Evolutionary conservation across 495 filamentous ascomycete species (phyloP).

Genomic region (Tuber umbilicatum): DNA sequence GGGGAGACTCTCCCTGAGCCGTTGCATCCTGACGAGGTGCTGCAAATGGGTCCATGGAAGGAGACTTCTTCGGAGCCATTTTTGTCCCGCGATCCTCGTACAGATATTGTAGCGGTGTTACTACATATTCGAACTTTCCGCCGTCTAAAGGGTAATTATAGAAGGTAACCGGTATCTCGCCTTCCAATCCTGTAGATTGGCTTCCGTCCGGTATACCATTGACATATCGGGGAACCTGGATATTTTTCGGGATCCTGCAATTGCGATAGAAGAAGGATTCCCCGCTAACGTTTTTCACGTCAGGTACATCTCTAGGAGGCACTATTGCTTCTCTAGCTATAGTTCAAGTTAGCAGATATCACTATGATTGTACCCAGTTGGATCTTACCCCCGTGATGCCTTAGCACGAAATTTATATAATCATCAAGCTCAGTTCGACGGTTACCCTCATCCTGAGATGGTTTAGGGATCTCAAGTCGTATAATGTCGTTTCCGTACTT

Average conservation of each 20-base stretch:
- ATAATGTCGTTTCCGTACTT: no score
- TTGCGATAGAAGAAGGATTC: not conserved
- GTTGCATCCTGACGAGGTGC: not conserved
- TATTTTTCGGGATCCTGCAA: not conserved
- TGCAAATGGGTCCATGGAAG: not conserved
- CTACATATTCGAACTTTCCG: slow-evolving; percentile 1
- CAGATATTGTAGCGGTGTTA: slow-evolving; percentile 16
- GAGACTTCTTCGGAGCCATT: slow-evolving; percentile 9
- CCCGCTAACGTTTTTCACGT: not conserved
- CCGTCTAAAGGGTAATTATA: not conserved
- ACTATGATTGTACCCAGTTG: not conserved
- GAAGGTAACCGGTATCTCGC: slow-evolving; percentile 11
- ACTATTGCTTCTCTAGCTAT: not conserved
- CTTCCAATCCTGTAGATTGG: not conserved
- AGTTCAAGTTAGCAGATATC: not conserved
- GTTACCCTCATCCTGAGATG: not conserved
- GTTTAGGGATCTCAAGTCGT: no score
- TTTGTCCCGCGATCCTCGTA: not conserved
- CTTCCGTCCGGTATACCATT: not conserved
- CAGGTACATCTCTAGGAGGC: not conserved
- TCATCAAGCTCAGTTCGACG: not conserved
- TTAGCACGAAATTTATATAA: not conserved
- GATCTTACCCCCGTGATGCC: not conserved
- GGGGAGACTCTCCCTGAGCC: no score
- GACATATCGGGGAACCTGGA: not conserved